Base-by-base conservation (phyloP, 2,329 filamentous ascomycete species). In the Penicillium fuscoglaucum region DNA sequence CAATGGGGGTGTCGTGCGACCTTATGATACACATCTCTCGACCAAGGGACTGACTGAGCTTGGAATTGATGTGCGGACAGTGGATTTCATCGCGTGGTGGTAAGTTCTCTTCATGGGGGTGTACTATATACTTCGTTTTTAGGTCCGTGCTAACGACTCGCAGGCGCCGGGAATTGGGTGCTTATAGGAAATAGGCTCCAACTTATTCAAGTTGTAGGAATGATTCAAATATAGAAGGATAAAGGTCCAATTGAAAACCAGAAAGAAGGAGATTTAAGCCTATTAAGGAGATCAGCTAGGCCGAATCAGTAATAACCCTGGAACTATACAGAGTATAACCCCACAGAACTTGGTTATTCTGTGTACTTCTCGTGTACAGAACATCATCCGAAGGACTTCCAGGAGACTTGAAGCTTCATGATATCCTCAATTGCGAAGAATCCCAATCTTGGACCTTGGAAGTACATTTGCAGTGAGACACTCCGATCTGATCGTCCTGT, bases 11-110 rank as follows among this genome's bases (percentile, higher is more conserved):
- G 90, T 92, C 0, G 85, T 92, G 76, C 83, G 92, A 62, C 92
- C 93, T 13, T 96, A 90, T 71, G 91, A 96, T 76, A 93, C 90
- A 67, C 91, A 96, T 74, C 79, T 97, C 46, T 92, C 90, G 68
- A 96, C 90, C 9, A 84, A 84, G 74, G 85, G 80, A 40, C 76
- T 96, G 63, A 84, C 84, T 72, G 85, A 90, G 15, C 71, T 96
- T 61, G 90, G 86, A 0, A 90, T 96, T 62, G 83, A 90, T 69
- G 85, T 93, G 56, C 79, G 83, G 46, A 91, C 90, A 0, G 83
- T 87, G 68, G 84, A 92, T 66, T 96, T 96, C 72, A 79, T 79
- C 46, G 87, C 81, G 17, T 96, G 92, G 92, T 96, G 92, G 92
- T 77, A 66, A 69, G 75, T 76, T 46, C 35, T 26, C 35, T 13